Percentiles rank a stretch among this genome's conserved stretches.
These are phyloP conservation scores for Symbiodinium natans DNA, from an alignment of 73 alveolate genomes.

Conservation along the genomic window DNA sequence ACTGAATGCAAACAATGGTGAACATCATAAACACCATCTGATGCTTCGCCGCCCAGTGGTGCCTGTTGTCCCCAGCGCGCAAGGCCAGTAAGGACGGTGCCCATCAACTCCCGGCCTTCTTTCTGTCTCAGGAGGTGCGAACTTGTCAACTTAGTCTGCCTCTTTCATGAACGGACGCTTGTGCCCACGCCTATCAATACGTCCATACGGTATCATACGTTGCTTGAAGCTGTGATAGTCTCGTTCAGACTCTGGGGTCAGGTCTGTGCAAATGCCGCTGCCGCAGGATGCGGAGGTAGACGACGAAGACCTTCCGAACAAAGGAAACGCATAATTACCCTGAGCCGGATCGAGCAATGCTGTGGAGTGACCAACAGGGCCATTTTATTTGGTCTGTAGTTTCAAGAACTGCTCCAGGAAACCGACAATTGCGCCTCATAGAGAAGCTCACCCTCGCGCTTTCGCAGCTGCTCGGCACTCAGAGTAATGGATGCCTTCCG, in stretches of 20 bases:
- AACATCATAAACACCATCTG: too few species aligned
- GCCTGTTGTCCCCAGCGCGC: slow-evolving; percentile 93
- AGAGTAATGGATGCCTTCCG: slow-evolving; percentile 60
- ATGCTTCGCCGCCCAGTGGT: background rate
- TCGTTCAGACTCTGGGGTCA: background rate
- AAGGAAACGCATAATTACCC: too few species aligned
- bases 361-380: too few species aligned
- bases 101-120: slow-evolving; percentile 66
- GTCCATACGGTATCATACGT: background rate
- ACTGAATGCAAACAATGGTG: too few species aligned
- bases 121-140: background rate
- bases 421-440: slow-evolving; percentile 57
- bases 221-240: too few species aligned
- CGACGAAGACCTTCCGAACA: slow-evolving; percentile 45
- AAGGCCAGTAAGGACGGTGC: slow-evolving; percentile 83
- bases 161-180: background rate
- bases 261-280: slow-evolving; percentile 86
- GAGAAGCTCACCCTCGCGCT: slow-evolving; percentile 61
- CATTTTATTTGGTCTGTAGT: too few species aligned
- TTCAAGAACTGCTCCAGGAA: too few species aligned
- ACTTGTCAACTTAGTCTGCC: background rate
- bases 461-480: slow-evolving; percentile 84
- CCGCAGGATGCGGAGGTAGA: slow-evolving; percentile 91
- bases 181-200: background rate
- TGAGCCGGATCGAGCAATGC: too few species aligned